Percentiles rank a stretch among this genome's conserved stretches.
Conservation (phyloP, 2,329 filamentous ascomycete species). For the Neofusicoccum umdonicola region DNA sequence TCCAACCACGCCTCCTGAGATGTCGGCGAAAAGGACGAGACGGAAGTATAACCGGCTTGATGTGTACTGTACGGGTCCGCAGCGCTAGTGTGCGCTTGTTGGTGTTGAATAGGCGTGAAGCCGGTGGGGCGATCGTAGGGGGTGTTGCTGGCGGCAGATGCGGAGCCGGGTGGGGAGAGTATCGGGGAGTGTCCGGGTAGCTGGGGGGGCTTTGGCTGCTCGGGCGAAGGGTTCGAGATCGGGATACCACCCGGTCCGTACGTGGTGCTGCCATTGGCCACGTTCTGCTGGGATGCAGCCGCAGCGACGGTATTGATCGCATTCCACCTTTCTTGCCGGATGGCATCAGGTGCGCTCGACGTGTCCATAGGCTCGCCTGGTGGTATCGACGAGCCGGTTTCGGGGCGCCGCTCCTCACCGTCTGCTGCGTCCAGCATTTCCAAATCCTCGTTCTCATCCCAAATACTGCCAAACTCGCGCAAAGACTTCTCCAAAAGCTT, state of each 20-base stretch:
- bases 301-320: slow-evolving; percentile 38
- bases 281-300: slow-evolving; percentile 21
- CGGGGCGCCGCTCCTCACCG: slow-evolving; percentile 21
- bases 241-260: slow-evolving; percentile 16
- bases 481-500: slow-evolving; percentile 40
- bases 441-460: slow-evolving; percentile 29
- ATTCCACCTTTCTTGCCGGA: slow-evolving; percentile 37
- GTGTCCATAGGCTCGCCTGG: slow-evolving; percentile 1
- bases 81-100: not conserved
- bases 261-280: slow-evolving; percentile 2
- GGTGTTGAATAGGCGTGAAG: slow-evolving; percentile 14
- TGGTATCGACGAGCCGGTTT: slow-evolving; percentile 18
- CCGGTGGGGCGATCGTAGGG: slow-evolving; percentile 14
- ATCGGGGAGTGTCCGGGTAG: slow-evolving; percentile 12
- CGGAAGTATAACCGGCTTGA: slow-evolving; percentile 5
- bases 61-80: slow-evolving; percentile 1
- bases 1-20: slow-evolving; percentile 33
- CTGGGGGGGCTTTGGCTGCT: slow-evolving; percentile 6
- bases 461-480: slow-evolving; percentile 34
- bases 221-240: slow-evolving; percentile 17
- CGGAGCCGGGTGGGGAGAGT: slow-evolving; percentile 14
- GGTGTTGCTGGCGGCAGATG: slow-evolving; percentile 12
- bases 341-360: slow-evolving; percentile 5
- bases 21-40: not conserved
- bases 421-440: slow-evolving; percentile 33